Evolutionary conservation across 495 filamentous ascomycete genomes (phyloP), one percentile per base, ranked within the genome.

Genomic region (Xeromyces bisporus): DNA sequence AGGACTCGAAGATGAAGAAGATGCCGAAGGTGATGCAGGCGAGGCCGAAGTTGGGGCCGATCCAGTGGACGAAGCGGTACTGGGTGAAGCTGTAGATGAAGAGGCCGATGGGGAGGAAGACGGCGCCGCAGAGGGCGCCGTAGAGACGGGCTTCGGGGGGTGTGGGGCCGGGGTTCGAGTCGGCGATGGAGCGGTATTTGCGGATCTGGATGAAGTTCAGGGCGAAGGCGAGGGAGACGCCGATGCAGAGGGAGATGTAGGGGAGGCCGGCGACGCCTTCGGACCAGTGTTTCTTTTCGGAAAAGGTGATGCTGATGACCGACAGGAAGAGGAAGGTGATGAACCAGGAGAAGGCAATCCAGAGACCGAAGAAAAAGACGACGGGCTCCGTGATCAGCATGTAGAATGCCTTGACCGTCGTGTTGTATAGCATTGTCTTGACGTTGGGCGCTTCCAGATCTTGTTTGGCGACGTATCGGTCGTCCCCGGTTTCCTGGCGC

Each of bases 1-100:
- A 42, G 1, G 47, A 50, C 43, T 67, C 62, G 35, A 67, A 47
- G 32, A 64, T 56, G 37, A 62, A 57, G 43, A 64, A 64, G 38
- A 64, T 64, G 31, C 62, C 62, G 26, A 67, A 46, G 25, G 44
- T 37, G 29, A 55, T 57, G 3, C 52, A 42, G 2, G 38, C 47
- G 4, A 57, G 41, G 6, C 69, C 77, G 5, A 85, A 53, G 4
- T 61, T 51, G 3, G 77, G 75, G 0, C 72, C 79, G 28, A 69
- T 64, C 77, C 77, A 83, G 37, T 32, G 55, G 0, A 83, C 55
- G 2, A 46, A 39, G 8, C 60, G 52, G 50, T 75, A 83, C 5
- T 73, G 77, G 1, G 74, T 68, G 76, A 79, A 83, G 28, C 72
- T 76, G 57, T 84, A 85, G 47, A 84, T 77, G 57, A 84, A 83